Percentiles rank a stretch among this genome's conserved stretches.
phyloP scores from a whole-genome alignment of 805 yeast genomes.

The Yamadazyma insecticola region DNA sequence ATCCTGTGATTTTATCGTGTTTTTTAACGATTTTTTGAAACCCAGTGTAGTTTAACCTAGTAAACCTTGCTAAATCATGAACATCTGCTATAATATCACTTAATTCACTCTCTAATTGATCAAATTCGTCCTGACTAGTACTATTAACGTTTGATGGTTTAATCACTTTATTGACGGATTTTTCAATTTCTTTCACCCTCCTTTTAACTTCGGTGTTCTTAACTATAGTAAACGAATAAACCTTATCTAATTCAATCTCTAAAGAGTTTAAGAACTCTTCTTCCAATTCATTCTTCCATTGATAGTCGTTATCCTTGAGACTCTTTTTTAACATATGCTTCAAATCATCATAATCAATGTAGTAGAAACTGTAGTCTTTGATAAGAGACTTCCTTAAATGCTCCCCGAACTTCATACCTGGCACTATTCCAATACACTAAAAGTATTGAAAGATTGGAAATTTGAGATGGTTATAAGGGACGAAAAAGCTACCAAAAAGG shows the following conservation, averaged over 20 bases:
- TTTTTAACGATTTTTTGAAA: conserved; percentile 95
- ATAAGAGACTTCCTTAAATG: conserved; percentile 85
- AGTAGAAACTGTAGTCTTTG: conserved; percentile 86
- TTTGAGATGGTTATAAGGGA: no score
- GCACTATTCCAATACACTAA: no score
- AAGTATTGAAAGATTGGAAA: no score
- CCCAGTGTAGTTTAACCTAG: conserved; percentile 92
- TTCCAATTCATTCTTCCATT: conserved; percentile 78
- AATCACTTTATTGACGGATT: conserved; percentile 63
- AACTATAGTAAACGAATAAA: conserved; percentile 83
- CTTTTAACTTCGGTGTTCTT: conserved; percentile 83
- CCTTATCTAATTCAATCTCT: conserved; percentile 88
- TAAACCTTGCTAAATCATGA: conserved; percentile 91
- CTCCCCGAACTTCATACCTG: conserved; percentile 88
- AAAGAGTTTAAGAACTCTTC: conserved; percentile 71
- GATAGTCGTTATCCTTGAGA: conserved; percentile 47
- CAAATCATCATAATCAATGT: conserved; percentile 86
- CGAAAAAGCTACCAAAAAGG: no score
- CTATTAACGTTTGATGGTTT: conserved; percentile 38
- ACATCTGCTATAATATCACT: conserved; percentile 91
- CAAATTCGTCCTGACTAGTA: conserved; percentile 37
- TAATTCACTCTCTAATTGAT: conserved; percentile 40
- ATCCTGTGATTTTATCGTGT: conserved; percentile 83
- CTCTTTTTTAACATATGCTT: conserved; percentile 75
- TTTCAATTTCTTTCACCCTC: conserved; percentile 78